Base-by-base conservation (phyloP, 352 stramenopile genomes). In the Phytophthora macrochlamydospora region DNA sequence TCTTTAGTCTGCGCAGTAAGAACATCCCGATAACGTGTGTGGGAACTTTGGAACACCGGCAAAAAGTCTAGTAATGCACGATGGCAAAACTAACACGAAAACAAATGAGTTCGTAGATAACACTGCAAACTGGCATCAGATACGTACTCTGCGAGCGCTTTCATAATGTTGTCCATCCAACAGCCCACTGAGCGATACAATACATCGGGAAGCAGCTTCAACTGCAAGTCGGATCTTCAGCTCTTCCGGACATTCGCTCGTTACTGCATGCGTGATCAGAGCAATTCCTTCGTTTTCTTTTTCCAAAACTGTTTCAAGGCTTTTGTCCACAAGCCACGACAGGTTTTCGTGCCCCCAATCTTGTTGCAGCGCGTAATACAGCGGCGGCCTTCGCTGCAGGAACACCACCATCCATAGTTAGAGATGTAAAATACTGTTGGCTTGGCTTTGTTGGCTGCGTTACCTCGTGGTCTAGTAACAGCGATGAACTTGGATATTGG, bases 11-110 rank as follows among this genome's bases (percentile, higher is more conserved):
- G 55, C n/a, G 14, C 24, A 43, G 18, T 50, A 14, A 86, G 48
- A 7, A 73, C 37, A 31, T 59, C 32, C n/a, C 73, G 78, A 52
- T 74, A 84, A 13, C 29, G 60, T 12, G 73, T 51, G 37, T 89
- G 78, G 81, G 35, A 93, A 93, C 45, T 90, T 73, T 1, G 85
- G 78, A 1, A 92, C 81, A 5, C 82, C 83, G 0, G 79, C 65
- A 52, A 93, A 87, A 38, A 78, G 77, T 32, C 87, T n/a, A 75
- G 46, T 1, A 87, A 50, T 51, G 76, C 74, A 2, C 66, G 77
- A 3, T 73, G 60, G 52, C 79, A 90, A 14, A 86, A 70, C 81
- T 90, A n/a, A 18, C 54, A 30, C 24, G 28, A 6, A 11, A 30
- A 51, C 14, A n/a, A 40, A 55, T 8, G 9, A 30, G 31, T 58